Base-by-base conservation (phyloP, 176 grass and related monocot species). In the Echinochloa phyllopogon region DNA sequence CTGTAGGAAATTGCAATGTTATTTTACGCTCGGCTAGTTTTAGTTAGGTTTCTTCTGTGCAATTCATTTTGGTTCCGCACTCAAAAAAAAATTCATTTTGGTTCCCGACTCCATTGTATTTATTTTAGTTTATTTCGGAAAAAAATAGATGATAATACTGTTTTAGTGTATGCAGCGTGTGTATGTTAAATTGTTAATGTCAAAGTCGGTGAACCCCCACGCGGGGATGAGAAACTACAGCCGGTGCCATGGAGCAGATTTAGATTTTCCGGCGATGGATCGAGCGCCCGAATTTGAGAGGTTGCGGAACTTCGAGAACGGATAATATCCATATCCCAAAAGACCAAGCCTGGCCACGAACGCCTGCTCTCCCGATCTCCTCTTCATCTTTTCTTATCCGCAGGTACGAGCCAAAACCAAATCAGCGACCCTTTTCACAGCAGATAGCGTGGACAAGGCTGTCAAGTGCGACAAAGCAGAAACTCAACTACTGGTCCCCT, bases 311-410 rank as follows among this genome's bases (percentile, higher is more conserved):
- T 82, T 77, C 74, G 13, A 85, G 39, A 60, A 70, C 58, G 81
- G 92, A 94, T 94, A 94, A 85, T 94, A 82, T 79, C 84, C 87
- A 87, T 87, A 92, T 94, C 92, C 80, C 29, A 82, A 84, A 79
- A 80, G 90, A 75, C 87, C 60, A 92, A 87, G 83, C 83, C 65
- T 89, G 81, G 58, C 92, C 92, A 94, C 92, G 77, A 94, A 90
- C 72, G 76, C 64, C 75, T 18, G 65, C 67, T 82, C 71, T 84
- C 82, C 64, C 24, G 71, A 94, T 94, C 81, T 78, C 87, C 90
- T 79, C 87, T 89, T 47, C 81, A 86, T 92, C 90, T 74, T 82
- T 89, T 89, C 92, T 94, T 92, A 94, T 94, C 92, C 92, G 60
- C 53, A 41, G 10, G 75, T 55, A 70, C 63, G 74, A 70, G 21